Base-by-base conservation (phyloP, 306 rosid genomes). In the Macrotyloma uniflorum region DNA sequence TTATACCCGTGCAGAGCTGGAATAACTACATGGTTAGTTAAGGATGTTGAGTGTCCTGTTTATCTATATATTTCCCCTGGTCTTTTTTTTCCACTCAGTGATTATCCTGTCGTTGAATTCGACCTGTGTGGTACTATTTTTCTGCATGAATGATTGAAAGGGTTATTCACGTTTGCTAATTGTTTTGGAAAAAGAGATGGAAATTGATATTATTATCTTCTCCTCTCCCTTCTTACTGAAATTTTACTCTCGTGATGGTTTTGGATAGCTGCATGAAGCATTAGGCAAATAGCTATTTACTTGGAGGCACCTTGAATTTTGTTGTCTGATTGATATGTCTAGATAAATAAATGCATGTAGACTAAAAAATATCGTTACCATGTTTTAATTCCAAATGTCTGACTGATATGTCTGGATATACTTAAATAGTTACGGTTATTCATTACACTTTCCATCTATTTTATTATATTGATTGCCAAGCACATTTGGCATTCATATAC, bases 11-110 rank as follows among this genome's bases (percentile, higher is more conserved):
- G 13, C 93, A 82, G 32, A 85, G 85, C 86, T 94, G 97, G 98
- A 94, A 85, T 86, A 89, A 85, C 65, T 94, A 94, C 83, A 64
- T 90, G 97, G 98, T 93, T 72, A 82, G 97, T 90, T 67, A 42
- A 55, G 66, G 67, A 14, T 40, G 35, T 28, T 80, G 28, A 63
- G 32, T 33, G 57, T 38, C 49, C 45, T 19, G 36, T 20, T 36
- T 47, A 22, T 64, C 22, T 49, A 12, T 74, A 32, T 32, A 66
- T 55, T 69, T 75, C 58, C 66, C 35, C 1, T 33, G 30, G 33
- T 35, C 71, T 42, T 50, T 8, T n/a, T 5, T 73, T 74, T 71
- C 57, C 8, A 35, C 51, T 40, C 8, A 9, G 62, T 22, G 30
- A 13, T 74, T 72, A 55, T 58, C 45, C 6, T 67, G 62, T 67